Percentiles rank a stretch among this genome's conserved stretches.
phyloP scores from a whole-genome alignment of 495 filamentous ascomycete species.

The Aspergillus campestris region DNA sequence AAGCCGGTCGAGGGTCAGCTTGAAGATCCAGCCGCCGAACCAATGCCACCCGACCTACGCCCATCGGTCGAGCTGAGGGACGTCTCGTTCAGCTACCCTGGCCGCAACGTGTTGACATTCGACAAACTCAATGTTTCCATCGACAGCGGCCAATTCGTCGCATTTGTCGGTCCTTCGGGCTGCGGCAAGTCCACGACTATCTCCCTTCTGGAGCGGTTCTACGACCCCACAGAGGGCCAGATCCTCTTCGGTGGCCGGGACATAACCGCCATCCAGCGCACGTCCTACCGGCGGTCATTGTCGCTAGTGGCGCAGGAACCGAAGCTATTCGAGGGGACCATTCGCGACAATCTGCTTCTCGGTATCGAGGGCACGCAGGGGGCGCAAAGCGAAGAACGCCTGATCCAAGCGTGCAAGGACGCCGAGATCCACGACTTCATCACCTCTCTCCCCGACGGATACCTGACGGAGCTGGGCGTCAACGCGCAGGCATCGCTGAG shows the following conservation, averaged over 20 bases:
- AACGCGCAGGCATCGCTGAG: conserved; percentile 47
- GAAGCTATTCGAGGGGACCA: conserved; percentile 52
- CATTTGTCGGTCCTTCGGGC: conserved; percentile 62
- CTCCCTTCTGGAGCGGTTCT: conserved; percentile 56
- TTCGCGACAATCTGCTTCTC: conserved; percentile 53
- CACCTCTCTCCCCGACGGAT: conserved; percentile 40
- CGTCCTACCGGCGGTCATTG: conserved; percentile 41
- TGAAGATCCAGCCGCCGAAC: not conserved
- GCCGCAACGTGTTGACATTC: conserved; percentile 44
- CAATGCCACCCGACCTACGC: not conserved
- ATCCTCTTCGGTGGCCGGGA: conserved; percentile 46
- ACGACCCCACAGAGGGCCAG: conserved; percentile 43
- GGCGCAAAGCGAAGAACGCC: conserved; percentile 29
- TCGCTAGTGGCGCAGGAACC: conserved; percentile 59
- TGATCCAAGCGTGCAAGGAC: conserved; percentile 44
- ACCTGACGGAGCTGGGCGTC: conserved; percentile 17
- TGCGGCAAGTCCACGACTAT: conserved; percentile 67
- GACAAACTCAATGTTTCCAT: conserved; percentile 34
- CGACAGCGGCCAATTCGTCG: conserved; percentile 55
- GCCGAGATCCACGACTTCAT: conserved; percentile 54
- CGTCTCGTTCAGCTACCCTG: conserved; percentile 53
- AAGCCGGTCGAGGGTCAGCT: too few species aligned
- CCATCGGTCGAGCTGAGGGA: conserved; percentile 31
- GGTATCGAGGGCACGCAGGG: conserved; percentile 42
- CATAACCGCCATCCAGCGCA: conserved; percentile 34